A percentile compares a stretch with the other conserved stretches of the same genome.
These are phyloP conservation scores for Suhomyces choctaworum DNA, from an alignment of 1,139 yeast genomes.

Conservation along the genomic window DNA sequence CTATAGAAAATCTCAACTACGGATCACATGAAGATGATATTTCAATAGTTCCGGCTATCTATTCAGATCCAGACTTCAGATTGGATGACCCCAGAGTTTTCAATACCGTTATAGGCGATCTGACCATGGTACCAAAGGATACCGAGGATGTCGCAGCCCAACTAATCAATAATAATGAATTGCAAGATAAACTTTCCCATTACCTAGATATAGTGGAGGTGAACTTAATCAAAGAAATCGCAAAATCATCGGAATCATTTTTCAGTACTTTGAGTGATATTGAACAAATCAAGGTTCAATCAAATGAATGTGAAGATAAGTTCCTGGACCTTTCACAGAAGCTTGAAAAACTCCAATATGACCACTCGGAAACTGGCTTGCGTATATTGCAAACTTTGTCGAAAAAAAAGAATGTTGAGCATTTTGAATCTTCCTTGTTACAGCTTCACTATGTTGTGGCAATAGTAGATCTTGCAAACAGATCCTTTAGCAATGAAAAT, in stretches of 20 bases:
- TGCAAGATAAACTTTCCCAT: slow-evolving; percentile 81
- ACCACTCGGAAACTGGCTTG: slow-evolving; percentile 55
- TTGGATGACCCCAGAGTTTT: slow-evolving; percentile 88
- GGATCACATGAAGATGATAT: slow-evolving; percentile 17
- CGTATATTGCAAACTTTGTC: slow-evolving; percentile 52
- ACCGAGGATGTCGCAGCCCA: slow-evolving; percentile 13
- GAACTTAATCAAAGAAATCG: slow-evolving; percentile 76
- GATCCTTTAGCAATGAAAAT: slow-evolving; percentile 44
- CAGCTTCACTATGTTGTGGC: slow-evolving; percentile 58
- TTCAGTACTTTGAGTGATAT: slow-evolving; percentile 83
- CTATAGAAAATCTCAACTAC: slow-evolving; percentile 15
- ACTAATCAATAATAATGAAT: slow-evolving; percentile 44
- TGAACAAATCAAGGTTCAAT: slow-evolving; percentile 57
- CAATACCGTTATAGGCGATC: slow-evolving; percentile 64
- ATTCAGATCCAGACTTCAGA: slow-evolving; percentile 66
- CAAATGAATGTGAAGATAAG: slow-evolving; percentile 51
- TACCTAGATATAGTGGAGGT: slow-evolving; percentile 85
- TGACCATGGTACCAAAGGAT: slow-evolving; percentile 37
- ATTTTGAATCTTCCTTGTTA: slow-evolving; percentile 61
- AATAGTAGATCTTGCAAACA: slow-evolving; percentile 54
- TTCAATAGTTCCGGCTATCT: slow-evolving; percentile 64
- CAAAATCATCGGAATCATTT: slow-evolving; percentile 80
- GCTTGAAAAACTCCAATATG: slow-evolving; percentile 44
- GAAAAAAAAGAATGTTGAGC: slow-evolving; percentile 59
- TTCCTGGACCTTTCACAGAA: slow-evolving; percentile 47